Conservation (phyloP, 1,139 yeast species). For the Yamadazyma oceani region DNA sequence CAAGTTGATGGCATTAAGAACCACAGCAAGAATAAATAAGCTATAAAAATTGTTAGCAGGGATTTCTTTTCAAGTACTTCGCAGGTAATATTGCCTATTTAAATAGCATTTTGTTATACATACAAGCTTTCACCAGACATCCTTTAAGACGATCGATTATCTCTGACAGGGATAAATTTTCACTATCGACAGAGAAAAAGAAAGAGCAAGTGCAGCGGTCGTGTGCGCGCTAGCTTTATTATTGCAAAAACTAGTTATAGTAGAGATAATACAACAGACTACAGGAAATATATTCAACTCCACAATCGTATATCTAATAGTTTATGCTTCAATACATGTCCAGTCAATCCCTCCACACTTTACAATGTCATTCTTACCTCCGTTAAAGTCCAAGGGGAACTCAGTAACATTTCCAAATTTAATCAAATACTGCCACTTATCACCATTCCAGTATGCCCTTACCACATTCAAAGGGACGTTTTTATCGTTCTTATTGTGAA, state of each 20-base stretch:
- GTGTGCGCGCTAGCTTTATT: background rate
- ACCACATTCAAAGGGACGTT: conserved; percentile 28
- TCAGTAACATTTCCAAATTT: conserved; percentile 24
- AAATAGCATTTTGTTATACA: too few relatives aligned
- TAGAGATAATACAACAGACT: background rate
- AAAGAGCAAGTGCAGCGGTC: background rate
- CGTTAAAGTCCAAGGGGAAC: conserved; percentile 27
- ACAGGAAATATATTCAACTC: too few relatives aligned
- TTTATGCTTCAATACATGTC: conserved; percentile 1
- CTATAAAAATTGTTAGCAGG: conserved; percentile 26
- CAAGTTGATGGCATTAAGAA: conserved; percentile 81
- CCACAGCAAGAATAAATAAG: conserved; percentile 81
- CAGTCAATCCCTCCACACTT: conserved; percentile 17
- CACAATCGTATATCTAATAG: too few relatives aligned
- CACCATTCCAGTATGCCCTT: conserved; percentile 23
- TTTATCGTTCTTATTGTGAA: conserved; percentile 34
- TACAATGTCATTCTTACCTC: conserved; percentile 15
- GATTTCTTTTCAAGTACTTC: too few relatives aligned
- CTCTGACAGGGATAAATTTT: conserved; percentile 10
- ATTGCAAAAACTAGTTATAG: too few relatives aligned
- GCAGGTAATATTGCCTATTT: too few relatives aligned
- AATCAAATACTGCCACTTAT: conserved; percentile 27
- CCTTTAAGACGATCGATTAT: background rate
- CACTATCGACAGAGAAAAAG: conserved; percentile 5
- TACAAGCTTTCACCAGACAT: conserved; percentile 36